Base-by-base conservation (phyloP, 257 asterid species). In the Solanum gandarillasii region DNA sequence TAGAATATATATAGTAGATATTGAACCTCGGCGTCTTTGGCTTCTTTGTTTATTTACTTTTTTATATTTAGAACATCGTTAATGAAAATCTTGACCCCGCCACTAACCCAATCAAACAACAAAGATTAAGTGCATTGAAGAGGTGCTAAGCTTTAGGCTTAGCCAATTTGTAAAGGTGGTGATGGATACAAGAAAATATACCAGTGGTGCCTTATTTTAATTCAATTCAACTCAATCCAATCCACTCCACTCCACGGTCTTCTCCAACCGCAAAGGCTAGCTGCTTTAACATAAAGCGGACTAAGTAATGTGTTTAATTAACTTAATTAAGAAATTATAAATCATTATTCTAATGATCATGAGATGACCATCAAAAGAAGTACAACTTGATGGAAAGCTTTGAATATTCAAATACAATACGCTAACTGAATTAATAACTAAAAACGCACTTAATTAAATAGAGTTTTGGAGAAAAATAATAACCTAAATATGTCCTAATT, bases 11-110 rank as follows among this genome's bases (percentile, higher is more conserved):
- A 55, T 55, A 55, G 1, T 55, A 55, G 67, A 55, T 55, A 0
- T 55, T 55, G 67, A 55, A 55, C 2, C 67, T 52, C 62, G 9
- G 2, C 4, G 10, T 48, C 18, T 46, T 46, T 55, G 23, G 1
- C 25, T 55, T 55, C 67, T 55, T 55, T 55, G 12, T 7, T 55
- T 55, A 0, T 20, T 55, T 55, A 20, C 4, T 20, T 55, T 3
- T 55, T 20, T 1, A 55, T 55, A 55, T 7, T 55, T 20, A 0
- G 4, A 55, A 55, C 4, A 55, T 7, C n/a, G n/a, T 55, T 55
- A 55, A 20, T 55, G 0, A 20, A 20, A 52, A 18, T 52, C 23
- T 0, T 52, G 4, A 6, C 9, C 1, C 1, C 1, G 0, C 9
- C n/a, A 52, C 62, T 52, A 6, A 6, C 62, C n/a, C 0, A 52